Conservation (phyloP, 2,329 filamentous ascomycete genomes). For the Colletotrichum sp. region DNA sequence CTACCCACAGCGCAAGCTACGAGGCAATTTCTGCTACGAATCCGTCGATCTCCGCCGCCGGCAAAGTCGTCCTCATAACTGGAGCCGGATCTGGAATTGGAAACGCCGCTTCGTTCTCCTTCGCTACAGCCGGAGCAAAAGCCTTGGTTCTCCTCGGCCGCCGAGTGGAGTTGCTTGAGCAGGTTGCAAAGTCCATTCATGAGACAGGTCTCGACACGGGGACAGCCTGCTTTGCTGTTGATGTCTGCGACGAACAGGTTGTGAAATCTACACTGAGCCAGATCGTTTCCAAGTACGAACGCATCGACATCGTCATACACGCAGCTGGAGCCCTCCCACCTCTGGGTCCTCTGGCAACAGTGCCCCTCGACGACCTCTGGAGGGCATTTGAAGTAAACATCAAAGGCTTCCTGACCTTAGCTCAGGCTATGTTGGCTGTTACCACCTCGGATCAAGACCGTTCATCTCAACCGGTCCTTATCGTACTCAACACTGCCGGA, state of each 20-base stretch:
- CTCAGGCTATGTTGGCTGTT: background rate
- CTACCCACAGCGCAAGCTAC: background rate
- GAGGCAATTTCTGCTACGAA: background rate
- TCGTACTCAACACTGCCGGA: background rate
- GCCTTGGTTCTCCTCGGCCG: background rate
- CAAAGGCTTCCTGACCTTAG: background rate
- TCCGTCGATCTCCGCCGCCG: background rate
- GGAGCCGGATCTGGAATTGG: background rate
- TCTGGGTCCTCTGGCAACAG: background rate
- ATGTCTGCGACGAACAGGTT: background rate
- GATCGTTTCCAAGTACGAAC: fast-evolving
- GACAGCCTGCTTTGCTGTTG: background rate
- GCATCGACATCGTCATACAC: background rate
- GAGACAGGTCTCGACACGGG: fast-evolving
- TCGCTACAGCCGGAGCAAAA: background rate
- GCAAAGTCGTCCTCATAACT: background rate
- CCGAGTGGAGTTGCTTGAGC: background rate
- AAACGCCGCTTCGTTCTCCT: background rate
- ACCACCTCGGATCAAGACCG: background rate
- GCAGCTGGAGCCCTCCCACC: background rate
- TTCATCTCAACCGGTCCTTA: fast-evolving
- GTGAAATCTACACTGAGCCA: background rate
- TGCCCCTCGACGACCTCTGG: background rate
- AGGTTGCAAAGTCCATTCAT: background rate
- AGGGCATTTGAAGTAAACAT: background rate